A percentile compares a stretch with the other conserved stretches of the same genome.
Conservation (phyloP, 305 asterid genomes). For the Solanum hybrid region DNA sequence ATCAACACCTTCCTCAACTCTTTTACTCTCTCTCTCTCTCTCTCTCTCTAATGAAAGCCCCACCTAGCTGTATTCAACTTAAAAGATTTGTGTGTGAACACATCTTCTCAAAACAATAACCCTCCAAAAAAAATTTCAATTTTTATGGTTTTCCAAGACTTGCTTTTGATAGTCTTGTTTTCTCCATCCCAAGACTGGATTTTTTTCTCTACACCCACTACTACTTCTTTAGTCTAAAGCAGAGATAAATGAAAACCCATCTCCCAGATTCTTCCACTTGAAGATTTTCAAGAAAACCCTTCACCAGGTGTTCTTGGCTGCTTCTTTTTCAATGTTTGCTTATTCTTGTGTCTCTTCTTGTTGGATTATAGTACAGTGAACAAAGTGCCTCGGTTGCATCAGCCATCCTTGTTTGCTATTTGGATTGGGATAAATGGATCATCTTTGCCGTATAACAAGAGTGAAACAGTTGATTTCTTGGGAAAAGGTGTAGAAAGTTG, state of each 20-base stretch:
- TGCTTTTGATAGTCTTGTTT: neutral
- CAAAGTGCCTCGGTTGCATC: slow-evolving; percentile 18
- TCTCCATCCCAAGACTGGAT: neutral
- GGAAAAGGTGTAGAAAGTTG: slow-evolving; percentile 40
- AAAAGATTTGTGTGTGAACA: neutral
- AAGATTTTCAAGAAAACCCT: slow-evolving; percentile 48
- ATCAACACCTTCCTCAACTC: neutral
- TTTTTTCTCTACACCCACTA: neutral
- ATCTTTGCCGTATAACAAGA: neutral
- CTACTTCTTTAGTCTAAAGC: neutral
- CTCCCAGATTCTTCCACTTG: slow-evolving; percentile 18
- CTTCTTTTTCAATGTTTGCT: slow-evolving; percentile 43
- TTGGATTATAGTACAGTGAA: slow-evolving; percentile 44
- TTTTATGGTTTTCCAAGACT: neutral
- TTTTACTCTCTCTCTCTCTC: neutral
- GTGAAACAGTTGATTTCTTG: slow-evolving; percentile 33
- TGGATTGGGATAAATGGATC: slow-evolving; percentile 33
- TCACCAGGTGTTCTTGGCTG: slow-evolving; percentile 45
- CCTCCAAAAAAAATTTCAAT: neutral
- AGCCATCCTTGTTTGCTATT: slow-evolving; percentile 18
- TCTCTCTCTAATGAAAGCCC: neutral
- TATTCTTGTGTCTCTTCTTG: slow-evolving; percentile 37
- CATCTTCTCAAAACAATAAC: neutral
- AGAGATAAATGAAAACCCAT: slow-evolving; percentile 27
- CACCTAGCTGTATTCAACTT: slow-evolving; percentile 2